Conservation (phyloP, 1,139 yeast species). For the Debaryomycetaceae sp. region DNA sequence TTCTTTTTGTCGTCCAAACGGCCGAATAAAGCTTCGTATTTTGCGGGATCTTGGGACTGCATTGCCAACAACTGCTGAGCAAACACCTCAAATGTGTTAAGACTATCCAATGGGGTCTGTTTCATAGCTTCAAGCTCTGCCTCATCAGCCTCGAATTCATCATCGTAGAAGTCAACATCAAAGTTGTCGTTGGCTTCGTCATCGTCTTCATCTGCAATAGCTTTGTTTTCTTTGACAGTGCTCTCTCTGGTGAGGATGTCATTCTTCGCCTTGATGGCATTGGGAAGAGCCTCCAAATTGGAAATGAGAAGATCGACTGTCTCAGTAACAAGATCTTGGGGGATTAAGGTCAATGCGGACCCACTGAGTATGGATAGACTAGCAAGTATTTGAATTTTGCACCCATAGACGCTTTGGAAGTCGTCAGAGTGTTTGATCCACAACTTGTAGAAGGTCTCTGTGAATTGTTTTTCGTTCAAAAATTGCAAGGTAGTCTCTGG, state of each 20-base stretch:
- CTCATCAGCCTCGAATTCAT: slow-evolving; percentile 46
- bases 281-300: slow-evolving; percentile 44
- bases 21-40: slow-evolving; percentile 38
- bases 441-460: slow-evolving; percentile 38
- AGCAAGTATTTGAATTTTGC: slow-evolving; percentile 51
- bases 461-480: slow-evolving; percentile 35
- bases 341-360: slow-evolving; percentile 24
- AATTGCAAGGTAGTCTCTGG: slow-evolving; percentile 37
- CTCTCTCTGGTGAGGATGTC: slow-evolving; percentile 39
- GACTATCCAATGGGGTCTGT: slow-evolving; percentile 48
- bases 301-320: slow-evolving; percentile 39
- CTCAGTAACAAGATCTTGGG: slow-evolving; percentile 39
- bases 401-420: slow-evolving; percentile 55
- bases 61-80: slow-evolving; percentile 25
- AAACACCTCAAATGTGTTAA: slow-evolving; percentile 47
- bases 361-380: slow-evolving; percentile 31
- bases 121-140: slow-evolving; percentile 55
- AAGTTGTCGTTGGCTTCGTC: slow-evolving; percentile 29
- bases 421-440: slow-evolving; percentile 49
- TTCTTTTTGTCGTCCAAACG: slow-evolving; percentile 34
- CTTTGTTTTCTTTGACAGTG: slow-evolving; percentile 23
- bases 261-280: slow-evolving; percentile 45
- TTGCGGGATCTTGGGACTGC: slow-evolving; percentile 32
- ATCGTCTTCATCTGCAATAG: slow-evolving; percentile 17
- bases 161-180: slow-evolving; percentile 29